Conservation (phyloP, 306 rosid species). For the Gastrolobium bilobum region DNA sequence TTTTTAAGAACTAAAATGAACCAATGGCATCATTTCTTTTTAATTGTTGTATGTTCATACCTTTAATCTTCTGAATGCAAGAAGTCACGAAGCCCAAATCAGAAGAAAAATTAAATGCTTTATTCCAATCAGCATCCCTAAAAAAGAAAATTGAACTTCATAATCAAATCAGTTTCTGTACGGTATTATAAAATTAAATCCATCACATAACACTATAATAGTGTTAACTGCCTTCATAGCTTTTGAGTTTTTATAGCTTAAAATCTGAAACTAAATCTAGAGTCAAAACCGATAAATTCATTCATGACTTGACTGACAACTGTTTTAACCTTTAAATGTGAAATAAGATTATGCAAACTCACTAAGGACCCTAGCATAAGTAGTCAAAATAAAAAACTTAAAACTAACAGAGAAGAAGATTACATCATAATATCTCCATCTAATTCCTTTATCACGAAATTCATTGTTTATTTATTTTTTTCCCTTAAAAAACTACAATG, state of each 20-base stretch:
- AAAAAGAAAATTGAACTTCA: slow-evolving; percentile 41
- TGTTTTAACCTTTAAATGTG: neutral
- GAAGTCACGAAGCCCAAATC: slow-evolving; percentile 76
- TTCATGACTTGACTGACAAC: neutral
- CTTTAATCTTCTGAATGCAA: slow-evolving; percentile 70
- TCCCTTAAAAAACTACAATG: neutral
- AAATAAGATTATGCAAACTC: slow-evolving; percentile 2
- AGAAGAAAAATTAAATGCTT: slow-evolving; percentile 77
- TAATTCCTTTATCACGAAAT: neutral
- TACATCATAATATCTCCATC: neutral
- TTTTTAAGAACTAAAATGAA: slow-evolving; percentile 28
- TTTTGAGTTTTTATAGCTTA: neutral
- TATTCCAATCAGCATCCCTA: slow-evolving; percentile 82
- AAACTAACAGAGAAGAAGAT: neutral
- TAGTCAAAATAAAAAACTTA: neutral
- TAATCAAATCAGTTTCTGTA: slow-evolving; percentile 22
- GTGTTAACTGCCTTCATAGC: neutral
- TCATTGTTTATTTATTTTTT: neutral
- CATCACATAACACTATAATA: neutral
- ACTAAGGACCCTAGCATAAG: neutral
- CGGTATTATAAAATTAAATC: neutral
- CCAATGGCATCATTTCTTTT: slow-evolving; percentile 15
- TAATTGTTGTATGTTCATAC: slow-evolving; percentile 53
- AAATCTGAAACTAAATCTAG: neutral
- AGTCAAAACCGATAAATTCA: neutral